A percentile compares a stretch with the other conserved stretches of the same genome.
Conservation (phyloP, 164 flowering plant species). For the Dillenia suffruticosa region DNA sequence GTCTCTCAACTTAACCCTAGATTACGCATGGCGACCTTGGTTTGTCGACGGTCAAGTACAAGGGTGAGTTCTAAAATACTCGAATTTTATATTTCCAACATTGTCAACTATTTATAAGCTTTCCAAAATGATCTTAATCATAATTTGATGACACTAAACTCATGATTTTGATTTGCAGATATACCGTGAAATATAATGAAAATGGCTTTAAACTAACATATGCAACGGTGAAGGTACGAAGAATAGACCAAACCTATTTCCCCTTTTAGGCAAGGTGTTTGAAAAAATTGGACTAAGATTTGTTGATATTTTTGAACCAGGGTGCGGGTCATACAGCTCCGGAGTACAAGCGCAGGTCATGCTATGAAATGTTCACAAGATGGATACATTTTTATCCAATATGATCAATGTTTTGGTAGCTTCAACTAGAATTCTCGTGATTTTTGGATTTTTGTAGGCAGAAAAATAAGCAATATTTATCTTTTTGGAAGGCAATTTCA, state of each 20-base stretch:
- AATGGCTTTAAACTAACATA: conserved; percentile 10
- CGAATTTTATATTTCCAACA: neutral
- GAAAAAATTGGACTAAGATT: neutral
- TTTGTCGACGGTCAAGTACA: conserved; percentile 25
- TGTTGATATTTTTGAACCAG: conserved; percentile 1
- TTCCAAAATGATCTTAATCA: too few relatives aligned
- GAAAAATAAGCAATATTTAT: too few relatives aligned
- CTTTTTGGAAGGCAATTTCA: too few relatives aligned
- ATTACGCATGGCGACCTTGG: conserved; percentile 22
- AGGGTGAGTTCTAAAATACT: conserved; percentile 15
- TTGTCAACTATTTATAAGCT: too few relatives aligned
- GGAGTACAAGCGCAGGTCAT: conserved; percentile 24
- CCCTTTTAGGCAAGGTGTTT: neutral
- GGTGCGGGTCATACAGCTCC: conserved; percentile 33
- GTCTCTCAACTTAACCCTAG: conserved; percentile 13
- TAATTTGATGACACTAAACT: too few relatives aligned
- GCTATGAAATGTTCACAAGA: conserved; percentile 20
- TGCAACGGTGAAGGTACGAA: conserved; percentile 21
- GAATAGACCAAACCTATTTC: neutral
- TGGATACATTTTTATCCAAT: conserved; percentile 20
- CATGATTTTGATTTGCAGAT: neutral
- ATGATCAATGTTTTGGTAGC: neutral
- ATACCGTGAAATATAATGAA: conserved; percentile 8
- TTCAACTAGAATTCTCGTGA: too few relatives aligned
- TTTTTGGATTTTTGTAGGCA: too few relatives aligned